Percentiles rank a stretch among this genome's conserved stretches.
These are phyloP conservation scores for Suzukiozyma palmioleophila DNA, from an alignment of 1,139 yeast genomes.

Conservation along the genomic window DNA sequence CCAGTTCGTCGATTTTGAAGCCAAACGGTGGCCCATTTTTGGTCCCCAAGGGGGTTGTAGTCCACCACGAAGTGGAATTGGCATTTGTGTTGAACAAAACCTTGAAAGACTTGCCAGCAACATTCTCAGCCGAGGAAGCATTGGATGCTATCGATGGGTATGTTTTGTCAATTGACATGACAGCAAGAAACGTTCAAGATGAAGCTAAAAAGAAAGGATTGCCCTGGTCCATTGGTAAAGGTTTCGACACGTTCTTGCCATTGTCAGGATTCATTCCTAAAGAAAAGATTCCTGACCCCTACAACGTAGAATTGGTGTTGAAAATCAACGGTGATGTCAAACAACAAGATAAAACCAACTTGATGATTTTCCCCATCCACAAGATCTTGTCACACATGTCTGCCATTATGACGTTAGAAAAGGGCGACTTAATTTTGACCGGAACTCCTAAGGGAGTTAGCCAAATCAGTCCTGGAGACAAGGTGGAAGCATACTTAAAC, in stretches of 20 bases:
- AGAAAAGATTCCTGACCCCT: constrained; percentile 63
- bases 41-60: constrained; percentile 75
- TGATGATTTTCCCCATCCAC: constrained; percentile 89
- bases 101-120: constrained; percentile 57
- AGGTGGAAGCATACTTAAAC: constrained; percentile 56
- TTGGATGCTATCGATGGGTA: constrained; percentile 78
- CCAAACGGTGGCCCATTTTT: constrained; percentile 73
- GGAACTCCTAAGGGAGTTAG: constrained; percentile 99
- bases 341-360: constrained; percentile 74
- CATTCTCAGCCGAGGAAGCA: constrained; percentile 63
- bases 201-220: constrained; percentile 92
- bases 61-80: constrained; percentile 91
- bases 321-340: constrained; percentile 64
- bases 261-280: constrained; percentile 69
- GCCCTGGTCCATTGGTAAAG: constrained; percentile 97
- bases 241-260: constrained; percentile 93
- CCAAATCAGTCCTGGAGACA: constrained; percentile 70
- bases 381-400: constrained; percentile 78
- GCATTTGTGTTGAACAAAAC: constrained; percentile 70
- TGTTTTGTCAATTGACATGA: constrained; percentile 85
- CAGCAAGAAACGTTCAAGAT: constrained; percentile 94
- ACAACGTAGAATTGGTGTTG: constrained; percentile 62
- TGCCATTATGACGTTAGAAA: constrained; percentile 79
- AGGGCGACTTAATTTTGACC: constrained; percentile 87
- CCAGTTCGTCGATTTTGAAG: constrained; percentile 59